Evolutionary conservation across 306 rosid genomes (phyloP), one percentile per base, ranked within the genome.

Genomic region (Canavalia gladiata): DNA sequence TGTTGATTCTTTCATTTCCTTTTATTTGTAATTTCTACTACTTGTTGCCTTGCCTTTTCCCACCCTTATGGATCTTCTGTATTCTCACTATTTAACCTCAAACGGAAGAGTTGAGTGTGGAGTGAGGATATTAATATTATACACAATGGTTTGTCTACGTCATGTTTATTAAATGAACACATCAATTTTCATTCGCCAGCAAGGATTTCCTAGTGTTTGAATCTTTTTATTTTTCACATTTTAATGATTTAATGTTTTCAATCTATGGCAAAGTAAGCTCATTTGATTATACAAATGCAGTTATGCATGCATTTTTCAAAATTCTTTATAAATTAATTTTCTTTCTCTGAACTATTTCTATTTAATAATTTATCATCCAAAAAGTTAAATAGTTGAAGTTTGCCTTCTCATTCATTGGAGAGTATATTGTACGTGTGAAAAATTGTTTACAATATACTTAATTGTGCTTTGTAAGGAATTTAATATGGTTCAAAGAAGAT

Each of bases 1-100:
- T 55, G 42, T 33, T 29, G 79, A 11, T 67, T 52, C 2, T 59
- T 56, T 8, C 37, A 8, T 10, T 29, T 56, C 11, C 41, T 11
- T 56, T 46, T 54, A 6, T 11, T 13, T 45, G 46, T 56, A 81
- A 47, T 63, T 52, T 54, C 43, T 43, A 41, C 6, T 9, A 2
- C 34, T 13, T 74, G 58, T 50, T 66, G 9, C 65, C 31, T 68
- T 18, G 25, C 25, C 25, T 18, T 39, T 47, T 57, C 1, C 43
- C 67, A 7, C 34, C 11, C 9, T 8, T 51, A 7, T 33, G 81
- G 62, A 29, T 88, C 96, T 7, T 87, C 98, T 1, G 91, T 95
- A 2, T 91, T 95, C 87, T 95, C 99, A 13, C 79, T 95, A 47
- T 95, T 95, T 84, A 95, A 93, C 82, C 98, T 95, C 77, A 91